Conservation (phyloP, 495 filamentous ascomycete species). For the Aspergillus kassunensis region DNA sequence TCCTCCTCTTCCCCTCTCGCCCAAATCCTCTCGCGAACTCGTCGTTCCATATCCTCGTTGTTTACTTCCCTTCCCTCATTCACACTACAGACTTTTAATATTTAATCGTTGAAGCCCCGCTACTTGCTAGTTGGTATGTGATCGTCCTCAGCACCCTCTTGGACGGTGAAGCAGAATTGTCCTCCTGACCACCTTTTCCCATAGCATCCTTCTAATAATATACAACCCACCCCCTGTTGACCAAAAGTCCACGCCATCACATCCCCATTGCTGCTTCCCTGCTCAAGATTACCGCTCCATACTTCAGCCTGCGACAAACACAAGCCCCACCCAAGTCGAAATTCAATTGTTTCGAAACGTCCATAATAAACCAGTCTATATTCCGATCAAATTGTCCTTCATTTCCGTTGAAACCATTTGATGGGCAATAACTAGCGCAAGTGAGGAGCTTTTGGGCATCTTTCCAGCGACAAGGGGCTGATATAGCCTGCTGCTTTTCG, state of each 20-base stretch:
- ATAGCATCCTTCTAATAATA: slow-evolving; percentile 12
- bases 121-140: slow-evolving; percentile 3
- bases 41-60: background rate
- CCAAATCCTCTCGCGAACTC: background rate
- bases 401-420: slow-evolving; percentile 8
- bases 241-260: slow-evolving; percentile 2
- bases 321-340: slow-evolving; percentile 16
- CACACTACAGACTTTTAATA: slow-evolving; percentile 12
- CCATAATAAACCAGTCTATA: too few species aligned
- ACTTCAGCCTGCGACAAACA: slow-evolving; percentile 6
- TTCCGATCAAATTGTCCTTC: too few species aligned
- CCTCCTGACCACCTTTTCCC: slow-evolving; percentile 16
- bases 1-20: background rate
- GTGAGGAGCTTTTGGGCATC: slow-evolving; percentile 7
- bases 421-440: slow-evolving; percentile 16
- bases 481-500: slow-evolving; percentile 10
- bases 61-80: background rate
- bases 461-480: slow-evolving; percentile 10
- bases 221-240: slow-evolving; percentile 17
- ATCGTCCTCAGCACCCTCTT: slow-evolving; percentile 11
- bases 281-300: slow-evolving; percentile 12
- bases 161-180: slow-evolving; percentile 15
- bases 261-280: background rate
- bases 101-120: slow-evolving; percentile 14
- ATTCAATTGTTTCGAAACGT: slow-evolving; percentile 13